These are phyloP conservation scores for Penicillium olsonii DNA, from an alignment of 2,329 filamentous ascomycete genomes.

Conservation along the genomic window DNA sequence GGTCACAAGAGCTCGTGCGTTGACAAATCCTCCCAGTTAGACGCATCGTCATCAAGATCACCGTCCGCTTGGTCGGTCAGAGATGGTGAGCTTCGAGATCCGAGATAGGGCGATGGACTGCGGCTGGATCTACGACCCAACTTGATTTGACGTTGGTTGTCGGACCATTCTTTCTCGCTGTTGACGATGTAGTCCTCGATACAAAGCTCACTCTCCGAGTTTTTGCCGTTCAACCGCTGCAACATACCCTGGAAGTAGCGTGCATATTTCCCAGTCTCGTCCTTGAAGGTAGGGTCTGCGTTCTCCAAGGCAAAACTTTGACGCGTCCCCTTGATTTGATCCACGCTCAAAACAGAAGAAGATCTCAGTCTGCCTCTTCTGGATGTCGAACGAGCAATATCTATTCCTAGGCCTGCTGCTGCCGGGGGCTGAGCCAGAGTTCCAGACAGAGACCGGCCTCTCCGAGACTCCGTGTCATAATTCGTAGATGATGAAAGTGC, in stretches of 20 bases:
- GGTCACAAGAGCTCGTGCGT: not conserved
- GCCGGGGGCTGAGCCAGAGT: not conserved
- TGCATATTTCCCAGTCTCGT: constrained; percentile 60
- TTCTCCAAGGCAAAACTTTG: constrained; percentile 61
- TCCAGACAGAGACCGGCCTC: not conserved
- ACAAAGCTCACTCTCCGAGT: constrained; percentile 60
- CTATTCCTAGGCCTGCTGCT: not conserved
- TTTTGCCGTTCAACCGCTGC: constrained; percentile 56
- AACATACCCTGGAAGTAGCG: constrained; percentile 60
- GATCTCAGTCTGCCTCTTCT: not conserved
- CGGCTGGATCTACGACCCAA: constrained; percentile 49
- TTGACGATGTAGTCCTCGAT: constrained; percentile 67
- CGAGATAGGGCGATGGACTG: not conserved
- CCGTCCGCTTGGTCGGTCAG: constrained; percentile 40
- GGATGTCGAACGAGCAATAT: not conserved
- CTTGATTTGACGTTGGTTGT: constrained; percentile 58
- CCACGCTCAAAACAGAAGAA: not conserved
- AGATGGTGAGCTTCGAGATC: not conserved
- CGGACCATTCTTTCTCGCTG: constrained; percentile 68
- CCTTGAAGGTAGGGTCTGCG: constrained; percentile 68
- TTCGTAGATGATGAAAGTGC: not conserved
- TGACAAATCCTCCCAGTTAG: not conserved
- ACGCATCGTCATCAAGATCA: constrained; percentile 32
- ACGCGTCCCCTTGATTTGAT: not conserved
- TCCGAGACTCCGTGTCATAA: not conserved